phyloP scores from a whole-genome alignment of 2,329 filamentous ascomycete species.

The Aspergillus sp. region DNA sequence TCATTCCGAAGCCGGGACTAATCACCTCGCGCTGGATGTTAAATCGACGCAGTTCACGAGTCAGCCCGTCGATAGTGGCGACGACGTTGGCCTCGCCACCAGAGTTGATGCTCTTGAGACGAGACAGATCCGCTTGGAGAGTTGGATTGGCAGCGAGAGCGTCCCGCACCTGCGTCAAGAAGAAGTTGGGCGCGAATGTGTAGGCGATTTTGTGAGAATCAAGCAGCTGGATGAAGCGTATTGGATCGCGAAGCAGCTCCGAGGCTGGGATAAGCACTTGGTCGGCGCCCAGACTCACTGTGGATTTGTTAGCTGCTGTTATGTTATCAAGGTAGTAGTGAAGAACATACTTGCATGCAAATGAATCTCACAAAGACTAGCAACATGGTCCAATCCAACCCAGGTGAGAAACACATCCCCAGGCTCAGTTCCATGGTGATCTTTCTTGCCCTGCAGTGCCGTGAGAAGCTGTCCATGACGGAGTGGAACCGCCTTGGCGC shows the following conservation, averaged over 20 bases:
- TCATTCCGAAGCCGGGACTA: constrained; percentile 34
- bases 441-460: constrained; percentile 37
- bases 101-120: constrained; percentile 33
- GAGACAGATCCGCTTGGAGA: constrained; percentile 5
- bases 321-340: no score
- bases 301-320: not conserved
- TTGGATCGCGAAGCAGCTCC: constrained; percentile 34
- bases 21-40: constrained; percentile 40
- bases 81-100: constrained; percentile 44
- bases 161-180: constrained; percentile 20
- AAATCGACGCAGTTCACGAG: constrained; percentile 33
- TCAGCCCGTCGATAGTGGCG: constrained; percentile 39
- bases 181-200: constrained; percentile 33
- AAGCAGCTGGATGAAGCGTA: constrained; percentile 45
- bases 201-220: constrained; percentile 34
- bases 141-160: not conserved
- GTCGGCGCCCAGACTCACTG: constrained; percentile 17
- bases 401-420: constrained; percentile 50
- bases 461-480: constrained; percentile 32
- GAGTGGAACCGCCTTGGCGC: constrained; percentile 54
- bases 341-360: constrained; percentile 35
- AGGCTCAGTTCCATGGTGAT: constrained; percentile 21
- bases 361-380: constrained; percentile 55
- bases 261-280: constrained; percentile 24
- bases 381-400: constrained; percentile 58